Evolutionary conservation across 108 stramenopile genomes (phyloP), one percentile per base, ranked within the genome.

Genomic region (Fistulifera pelliculosa): DNA sequence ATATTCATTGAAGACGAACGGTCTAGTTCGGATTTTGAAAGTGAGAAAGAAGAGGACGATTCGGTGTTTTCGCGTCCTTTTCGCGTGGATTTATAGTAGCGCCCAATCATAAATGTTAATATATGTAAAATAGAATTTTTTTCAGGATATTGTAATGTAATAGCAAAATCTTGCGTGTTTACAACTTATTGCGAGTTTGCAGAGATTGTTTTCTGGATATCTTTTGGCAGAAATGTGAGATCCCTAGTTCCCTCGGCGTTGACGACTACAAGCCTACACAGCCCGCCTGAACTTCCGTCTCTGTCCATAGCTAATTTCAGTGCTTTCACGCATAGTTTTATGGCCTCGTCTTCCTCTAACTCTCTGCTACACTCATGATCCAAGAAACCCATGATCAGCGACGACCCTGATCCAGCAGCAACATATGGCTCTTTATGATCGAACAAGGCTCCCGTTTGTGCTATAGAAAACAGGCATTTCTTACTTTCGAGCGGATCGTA

Each of bases 281-380:
- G 64, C 10, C 90, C 90, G 16, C 90, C 90, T 3, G 90, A 92
- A 27, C 79, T 77, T 15, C 85, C 90, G 65, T 92, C 90, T 27
- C 83, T 55, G 17, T 68, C 71, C 60, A 92, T 85, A 17, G 83
- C 86, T 49, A 85, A 57, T 31, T 60, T 38, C 25, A 92, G 43
- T 8, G 80, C 70, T 18, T 76, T 71, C 10, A 25, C 61, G 15
- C 79, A 81, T 38, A 87, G 58, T 38, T 64, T 73, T 45, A 85
- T 52, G 12, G 85, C 83, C 41, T 84, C 78, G 44, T 74, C 67
- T 47, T 75, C 64, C 5, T 50, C 51, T 38, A 56, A 24, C 3
- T 52, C 26, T 24, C 52, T 35, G 2, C 53, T 40, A 14, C 40
- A n/a, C 10, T 28, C 19, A 41, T 62, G 41, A 70, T 91, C 85